phyloP scores from a whole-genome alignment of 2,329 filamentous ascomycete species.

The Xylaria sp. region DNA sequence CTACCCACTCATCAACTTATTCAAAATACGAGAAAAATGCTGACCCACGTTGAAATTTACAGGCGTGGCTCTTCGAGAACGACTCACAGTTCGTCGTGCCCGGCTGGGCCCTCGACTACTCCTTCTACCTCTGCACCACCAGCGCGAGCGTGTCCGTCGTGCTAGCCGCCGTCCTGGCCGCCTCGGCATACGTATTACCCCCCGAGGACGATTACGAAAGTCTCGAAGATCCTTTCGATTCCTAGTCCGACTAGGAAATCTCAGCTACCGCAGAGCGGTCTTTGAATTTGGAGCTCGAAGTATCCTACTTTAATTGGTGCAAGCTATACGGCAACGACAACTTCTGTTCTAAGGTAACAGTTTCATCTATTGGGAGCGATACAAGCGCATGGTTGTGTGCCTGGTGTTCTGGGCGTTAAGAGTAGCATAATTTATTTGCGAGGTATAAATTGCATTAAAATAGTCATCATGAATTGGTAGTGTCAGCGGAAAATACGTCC shows the following conservation, averaged over 20 bases:
- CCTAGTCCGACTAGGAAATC: conserved; percentile 10
- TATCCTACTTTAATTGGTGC: background rate
- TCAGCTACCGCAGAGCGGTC: background rate
- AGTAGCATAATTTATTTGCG: background rate
- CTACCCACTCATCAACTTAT: background rate
- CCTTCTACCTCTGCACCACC: conserved; percentile 76
- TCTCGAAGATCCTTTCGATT: conserved; percentile 60
- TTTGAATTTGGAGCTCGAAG: background rate
- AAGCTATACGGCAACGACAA: background rate
- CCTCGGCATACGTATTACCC: conserved; percentile 76
- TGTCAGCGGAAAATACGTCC: background rate
- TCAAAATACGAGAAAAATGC: background rate
- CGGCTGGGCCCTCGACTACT: conserved; percentile 82
- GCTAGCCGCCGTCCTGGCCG: conserved; percentile 66
- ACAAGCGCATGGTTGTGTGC: background rate
- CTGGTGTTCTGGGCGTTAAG: conserved; percentile 15
- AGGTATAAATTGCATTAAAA: background rate
- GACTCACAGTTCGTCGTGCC: conserved; percentile 82
- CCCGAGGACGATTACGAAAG: conserved; percentile 89
- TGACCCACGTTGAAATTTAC: conserved; percentile 5
- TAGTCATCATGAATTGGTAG: background rate
- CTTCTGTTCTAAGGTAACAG: background rate
- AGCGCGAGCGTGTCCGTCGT: conserved; percentile 65
- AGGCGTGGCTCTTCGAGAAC: conserved; percentile 86
- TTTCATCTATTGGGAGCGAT: conserved; percentile 5